phyloP scores from a whole-genome alignment of 192 early-diverging fungal species.

The Backusella tuberculispora region DNA sequence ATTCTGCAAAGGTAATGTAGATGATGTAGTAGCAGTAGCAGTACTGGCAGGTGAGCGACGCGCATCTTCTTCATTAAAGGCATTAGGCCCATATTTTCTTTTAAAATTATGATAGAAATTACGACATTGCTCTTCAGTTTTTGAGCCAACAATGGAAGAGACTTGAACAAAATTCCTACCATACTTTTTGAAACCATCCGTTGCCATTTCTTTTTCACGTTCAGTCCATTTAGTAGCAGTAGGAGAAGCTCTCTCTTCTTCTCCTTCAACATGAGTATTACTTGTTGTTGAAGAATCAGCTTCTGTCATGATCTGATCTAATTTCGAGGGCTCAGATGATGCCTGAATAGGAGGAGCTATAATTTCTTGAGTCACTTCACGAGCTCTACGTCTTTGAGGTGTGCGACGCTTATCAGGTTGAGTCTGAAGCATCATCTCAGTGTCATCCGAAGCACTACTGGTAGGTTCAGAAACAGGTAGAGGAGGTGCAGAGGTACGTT shows the following conservation, averaged over 20 bases:
- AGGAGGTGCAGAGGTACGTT: neutral
- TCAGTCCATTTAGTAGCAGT: slow-evolving; percentile 55
- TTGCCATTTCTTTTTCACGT: slow-evolving; percentile 61
- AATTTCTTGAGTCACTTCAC: neutral
- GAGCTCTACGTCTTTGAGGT: slow-evolving; percentile 24
- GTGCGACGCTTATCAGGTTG: neutral
- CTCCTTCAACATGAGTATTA: slow-evolving; percentile 8
- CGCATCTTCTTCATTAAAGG: slow-evolving; percentile 48
- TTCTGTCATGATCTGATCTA: slow-evolving; percentile 15
- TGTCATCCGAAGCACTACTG: slow-evolving; percentile 3
- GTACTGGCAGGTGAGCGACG: neutral
- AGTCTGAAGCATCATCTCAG: neutral
- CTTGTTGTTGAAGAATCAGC: slow-evolving; percentile 11
- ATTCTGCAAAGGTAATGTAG: neutral
- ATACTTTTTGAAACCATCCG: slow-evolving; percentile 65
- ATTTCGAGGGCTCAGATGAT: neutral
- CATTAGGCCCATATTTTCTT: slow-evolving; percentile 63
- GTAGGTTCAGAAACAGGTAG: slow-evolving; percentile 6
- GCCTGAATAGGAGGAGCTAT: too few relatives aligned
- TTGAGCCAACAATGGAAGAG: slow-evolving; percentile 70
- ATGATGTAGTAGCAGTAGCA: neutral
- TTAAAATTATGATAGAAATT: slow-evolving; percentile 81
- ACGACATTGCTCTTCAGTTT: slow-evolving; percentile 78
- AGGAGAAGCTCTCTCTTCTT: slow-evolving; percentile 30
- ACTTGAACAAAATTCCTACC: slow-evolving; percentile 77